Base-by-base conservation (phyloP, 2,329 filamentous ascomycete species). In the Trichoderma sp. region DNA sequence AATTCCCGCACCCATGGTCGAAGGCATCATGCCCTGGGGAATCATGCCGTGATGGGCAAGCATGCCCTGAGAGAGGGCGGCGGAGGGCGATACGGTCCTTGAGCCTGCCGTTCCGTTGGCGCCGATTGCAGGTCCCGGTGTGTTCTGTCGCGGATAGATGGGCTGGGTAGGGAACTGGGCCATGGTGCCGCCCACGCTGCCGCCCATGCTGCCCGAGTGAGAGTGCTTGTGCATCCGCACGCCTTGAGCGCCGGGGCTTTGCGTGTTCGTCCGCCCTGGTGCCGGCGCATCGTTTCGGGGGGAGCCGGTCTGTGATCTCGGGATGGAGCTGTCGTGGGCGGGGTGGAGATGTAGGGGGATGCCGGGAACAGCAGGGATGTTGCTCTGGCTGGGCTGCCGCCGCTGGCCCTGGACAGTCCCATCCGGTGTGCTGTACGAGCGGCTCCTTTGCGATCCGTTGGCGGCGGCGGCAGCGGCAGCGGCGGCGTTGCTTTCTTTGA, bases 401-500 rank as follows among this genome's bases (percentile, higher is more conserved):
- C 80, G 81, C 68, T 87, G 82, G 73, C 85, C 83, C 61, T 88
- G 85, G 61, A 85, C 88, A 69, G 96, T 92, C 71, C 97, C 97
- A 75, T 98, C 93, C 7, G 95, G 94, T 68, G 93, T 97, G 79
- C 94, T 98, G 73, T 96, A 96, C 44, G 93, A 97, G 69, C 95
- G 87, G 78, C 91, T 89, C 69, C 93, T 85, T 73, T 90, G 88
- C 68, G 92, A 88, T 68, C 88, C 30, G 19, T 55, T 55, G 48
- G 24, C 4, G 24, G 19, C 48, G 6, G 43, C 44, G n/a, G 44
- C 44, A 21, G 44, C 45, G 1, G 19, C 45, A 14, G 45, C 45
- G 14, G 45, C 34, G 14, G 34, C 34, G 34, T 39, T 39, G 34
- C 34, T 39, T 3, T 39, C 34, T 12, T 39, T 39, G 2, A 39